Base-by-base conservation (phyloP, 169 alveolate species). In the Eimeria sp. region DNA sequence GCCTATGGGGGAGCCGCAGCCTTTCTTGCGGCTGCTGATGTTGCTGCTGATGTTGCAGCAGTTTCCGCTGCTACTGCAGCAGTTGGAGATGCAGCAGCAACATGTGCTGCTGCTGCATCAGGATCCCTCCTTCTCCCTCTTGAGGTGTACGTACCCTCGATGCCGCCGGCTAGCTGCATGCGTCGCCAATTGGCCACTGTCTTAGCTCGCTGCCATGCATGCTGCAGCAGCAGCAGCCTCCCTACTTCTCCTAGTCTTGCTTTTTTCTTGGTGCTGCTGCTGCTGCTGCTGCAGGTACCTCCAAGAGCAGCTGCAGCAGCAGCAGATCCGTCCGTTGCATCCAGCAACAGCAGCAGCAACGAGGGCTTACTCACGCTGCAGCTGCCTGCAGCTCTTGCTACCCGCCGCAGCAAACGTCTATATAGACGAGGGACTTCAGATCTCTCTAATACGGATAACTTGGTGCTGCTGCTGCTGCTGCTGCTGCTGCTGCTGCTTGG, bases 221-320 rank as follows among this genome's bases (percentile, higher is more conserved):
- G 78, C 89, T 89, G 95, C 30, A 89, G 87, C 63, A 54, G 95
- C 58, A 89, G 88, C 51, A 89, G 88, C 51, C 95, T 78, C 89
- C 58, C 95, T 27, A 89, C 88, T 47, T 89, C 95, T 49, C 89
- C 95, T 4, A 70, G 87, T 5, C 88, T 34, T 7, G 70, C 89
- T 30, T 49, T 80, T 34, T 30, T 20, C 45, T 47, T 80, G 70
- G 43, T 80, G 72, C 4, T 49, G 61, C 61, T 54, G 61, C 61
- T 54, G 61, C 61, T 54, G 61, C 61, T 54, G 61, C 61, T 54
- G 61, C 58, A 67, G 40, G 30, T n/a, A 25, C 78, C 40, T 13
- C 61, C 61, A 7, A 54, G 45, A 18, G 86, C 57, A 1, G 86
- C 72, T 2, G 54, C 82, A 40, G 61, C 82, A 18, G 84, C 83